Base-by-base conservation (phyloP, 2,329 filamentous ascomycete genomes). In the Fusarium coffeatum region DNA sequence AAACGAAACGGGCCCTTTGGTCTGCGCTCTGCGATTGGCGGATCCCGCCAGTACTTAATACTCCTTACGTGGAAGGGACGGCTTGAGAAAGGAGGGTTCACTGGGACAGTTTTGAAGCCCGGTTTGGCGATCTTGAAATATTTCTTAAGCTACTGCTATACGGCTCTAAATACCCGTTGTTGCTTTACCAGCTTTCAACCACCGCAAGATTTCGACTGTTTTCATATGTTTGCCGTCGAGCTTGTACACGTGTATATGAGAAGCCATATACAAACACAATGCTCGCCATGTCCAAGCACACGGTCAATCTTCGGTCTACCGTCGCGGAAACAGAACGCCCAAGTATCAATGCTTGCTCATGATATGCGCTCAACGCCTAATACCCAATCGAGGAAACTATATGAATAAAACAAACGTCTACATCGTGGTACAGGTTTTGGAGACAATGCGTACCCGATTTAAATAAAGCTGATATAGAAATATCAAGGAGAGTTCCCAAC, bases 401-500 rank as follows among this genome's bases (percentile, higher is more conserved):
- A 65, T 49, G 28, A 20, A 25, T 63, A 42, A 34, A 47, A 32
- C 16, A 57, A 5, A 22, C 28, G n/a, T 59, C 47, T 37, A 37
- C 20, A 48, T 54, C 59, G 53, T 71, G 53, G 12, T 59, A 51
- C 59, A 43, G 32, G 49, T 46, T 62, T 16, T 30, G 30, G 16
- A 56, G 23, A 22, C 23, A n/a, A 32, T 22, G 22, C 16, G 42
- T 23, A 40, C 50, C 49, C 37, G 22, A 23, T 25, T 25, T 59
- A 45, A 55, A 48, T 20, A 45, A 42, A 55, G 32, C 53, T 48
- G 18, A 27, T 47, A 32, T 15, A 11, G 18, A 18, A 12, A 16
- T 25, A 23, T 13, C 78, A 83, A 6, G 79, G 77, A 12, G 74
- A 68, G 59, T 81, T 82, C 37, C 78, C 81, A 43, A 83, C 76